These are phyloP conservation scores for Claviceps citrina DNA, from an alignment of 2,329 filamentous ascomycete genomes.

Conservation along the genomic window DNA sequence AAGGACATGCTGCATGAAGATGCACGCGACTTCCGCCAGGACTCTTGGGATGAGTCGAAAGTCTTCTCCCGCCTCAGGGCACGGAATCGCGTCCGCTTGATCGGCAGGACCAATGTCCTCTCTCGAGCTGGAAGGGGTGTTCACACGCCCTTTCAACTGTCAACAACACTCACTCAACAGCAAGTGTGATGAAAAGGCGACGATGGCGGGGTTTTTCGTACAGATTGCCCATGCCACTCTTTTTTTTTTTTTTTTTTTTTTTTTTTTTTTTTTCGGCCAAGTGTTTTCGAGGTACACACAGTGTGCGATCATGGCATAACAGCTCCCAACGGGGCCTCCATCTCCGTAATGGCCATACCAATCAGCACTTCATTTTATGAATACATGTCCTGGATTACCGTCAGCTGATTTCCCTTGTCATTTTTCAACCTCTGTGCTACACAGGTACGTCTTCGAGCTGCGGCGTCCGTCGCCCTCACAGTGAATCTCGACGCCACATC, in stretches of 20 bases:
- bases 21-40: neutral
- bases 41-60: neutral
- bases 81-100: neutral
- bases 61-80: neutral
- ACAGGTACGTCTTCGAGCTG: neutral
- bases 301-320: constrained; percentile 2
- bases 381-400: too few relatives aligned
- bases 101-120: neutral
- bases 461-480: neutral
- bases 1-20: constrained; percentile 11
- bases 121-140: neutral
- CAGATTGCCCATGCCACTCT: constrained; percentile 3
- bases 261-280: neutral
- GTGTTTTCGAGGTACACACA: constrained; percentile 1
- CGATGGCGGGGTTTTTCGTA: neutral
- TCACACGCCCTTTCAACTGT: neutral
- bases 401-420: too few relatives aligned
- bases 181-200: neutral
- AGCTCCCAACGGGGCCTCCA: too few relatives aligned
- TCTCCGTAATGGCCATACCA: too few relatives aligned
- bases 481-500: neutral
- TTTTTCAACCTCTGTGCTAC: neutral
- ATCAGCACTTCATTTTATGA: too few relatives aligned
- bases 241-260: constrained; percentile 1
- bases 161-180: neutral